phyloP scores from a whole-genome alignment of 495 filamentous ascomycete species.

The Aspergillus avenaceus region DNA sequence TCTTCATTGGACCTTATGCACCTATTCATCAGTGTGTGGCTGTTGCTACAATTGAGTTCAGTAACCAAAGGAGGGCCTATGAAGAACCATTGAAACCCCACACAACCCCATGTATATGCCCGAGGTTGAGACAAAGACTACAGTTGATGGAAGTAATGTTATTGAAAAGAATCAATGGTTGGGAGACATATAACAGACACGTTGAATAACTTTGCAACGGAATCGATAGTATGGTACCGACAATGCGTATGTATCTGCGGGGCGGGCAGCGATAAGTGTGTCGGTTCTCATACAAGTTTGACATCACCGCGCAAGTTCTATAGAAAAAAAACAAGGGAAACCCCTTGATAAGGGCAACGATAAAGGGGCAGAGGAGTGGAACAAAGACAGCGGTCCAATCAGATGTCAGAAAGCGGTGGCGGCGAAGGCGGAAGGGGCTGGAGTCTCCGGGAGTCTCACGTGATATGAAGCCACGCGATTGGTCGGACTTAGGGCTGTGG shows the following conservation, averaged over 20 bases:
- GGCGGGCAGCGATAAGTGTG: not conserved
- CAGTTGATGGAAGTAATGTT: no score
- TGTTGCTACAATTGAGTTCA: no score
- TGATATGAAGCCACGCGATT: conserved; percentile 19
- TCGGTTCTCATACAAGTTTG: not conserved
- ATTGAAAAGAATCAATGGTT: no score
- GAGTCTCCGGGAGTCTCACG: conserved; percentile 13
- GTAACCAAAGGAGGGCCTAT: no score
- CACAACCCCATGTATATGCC: no score
- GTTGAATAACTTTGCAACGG: not conserved
- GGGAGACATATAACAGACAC: no score
- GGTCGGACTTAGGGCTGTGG: conserved; percentile 37
- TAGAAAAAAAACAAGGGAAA: not conserved
- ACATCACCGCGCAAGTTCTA: not conserved
- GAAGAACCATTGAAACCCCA: no score
- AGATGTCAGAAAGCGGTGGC: not conserved
- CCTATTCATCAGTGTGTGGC: no score
- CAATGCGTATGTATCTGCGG: not conserved
- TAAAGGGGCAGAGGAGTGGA: not conserved
- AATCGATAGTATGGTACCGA: not conserved
- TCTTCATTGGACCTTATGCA: not conserved
- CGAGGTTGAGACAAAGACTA: no score
- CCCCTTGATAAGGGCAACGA: not conserved
- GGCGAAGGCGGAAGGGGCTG: not conserved
- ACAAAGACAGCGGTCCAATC: not conserved